phyloP scores from a whole-genome alignment of 805 yeast genomes.

The Myxozyma nipponensis region DNA sequence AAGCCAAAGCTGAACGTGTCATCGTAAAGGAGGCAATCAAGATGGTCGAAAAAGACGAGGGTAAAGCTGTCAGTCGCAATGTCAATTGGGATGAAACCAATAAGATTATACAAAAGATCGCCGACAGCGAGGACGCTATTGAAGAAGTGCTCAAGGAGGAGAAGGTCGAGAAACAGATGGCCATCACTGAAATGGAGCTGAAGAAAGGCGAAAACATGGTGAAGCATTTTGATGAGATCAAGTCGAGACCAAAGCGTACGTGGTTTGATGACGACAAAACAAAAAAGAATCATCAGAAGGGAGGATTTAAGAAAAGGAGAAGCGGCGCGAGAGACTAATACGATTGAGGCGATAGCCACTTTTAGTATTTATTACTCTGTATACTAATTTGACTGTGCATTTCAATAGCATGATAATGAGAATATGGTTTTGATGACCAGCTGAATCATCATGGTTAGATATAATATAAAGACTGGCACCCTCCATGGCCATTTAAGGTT shows the following conservation, averaged over 20 bases:
- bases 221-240: constrained; percentile 75
- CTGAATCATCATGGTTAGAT: too few relatives aligned
- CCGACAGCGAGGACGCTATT: constrained; percentile 54
- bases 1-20: constrained; percentile 74
- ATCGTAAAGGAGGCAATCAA: constrained; percentile 90
- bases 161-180: constrained; percentile 77
- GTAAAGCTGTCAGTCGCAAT: constrained; percentile 65
- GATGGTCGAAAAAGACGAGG: constrained; percentile 56
- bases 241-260: constrained; percentile 87
- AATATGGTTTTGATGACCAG: too few relatives aligned
- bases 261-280: constrained; percentile 56
- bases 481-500: too few relatives aligned
- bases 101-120: constrained; percentile 57
- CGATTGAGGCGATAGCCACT: too few relatives aligned
- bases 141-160: constrained; percentile 84
- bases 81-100: constrained; percentile 90
- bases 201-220: constrained; percentile 80
- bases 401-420: too few relatives aligned
- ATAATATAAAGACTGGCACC: too few relatives aligned
- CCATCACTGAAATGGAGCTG: constrained; percentile 87
- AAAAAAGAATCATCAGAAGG: background rate
- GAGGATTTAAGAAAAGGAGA: background rate
- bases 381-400: too few relatives aligned
- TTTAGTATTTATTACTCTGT: too few relatives aligned
- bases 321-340: too few relatives aligned